These are phyloP conservation scores for Clitopilus hobsonii DNA, from an alignment of 768 basidiomycete genomes.

Conservation along the genomic window DNA sequence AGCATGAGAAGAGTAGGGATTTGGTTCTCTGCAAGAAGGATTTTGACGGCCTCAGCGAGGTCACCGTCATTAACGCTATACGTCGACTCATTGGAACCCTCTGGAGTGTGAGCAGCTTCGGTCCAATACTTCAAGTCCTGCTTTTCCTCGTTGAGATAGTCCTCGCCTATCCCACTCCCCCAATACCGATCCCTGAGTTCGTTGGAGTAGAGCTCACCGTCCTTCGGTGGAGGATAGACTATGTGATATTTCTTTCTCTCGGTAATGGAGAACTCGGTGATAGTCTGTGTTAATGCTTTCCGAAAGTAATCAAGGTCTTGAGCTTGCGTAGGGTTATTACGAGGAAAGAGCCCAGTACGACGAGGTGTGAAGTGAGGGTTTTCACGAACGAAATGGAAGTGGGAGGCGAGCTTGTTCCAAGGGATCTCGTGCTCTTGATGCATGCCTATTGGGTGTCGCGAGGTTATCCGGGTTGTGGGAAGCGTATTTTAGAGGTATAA, in stretches of 20 bases:
- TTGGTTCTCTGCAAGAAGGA: constrained; percentile 29
- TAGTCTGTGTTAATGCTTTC: constrained; percentile 19
- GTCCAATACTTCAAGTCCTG: too few species aligned
- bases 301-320: constrained; percentile 27
- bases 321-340: constrained; percentile 14
- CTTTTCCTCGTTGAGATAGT: neutral
- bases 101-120: constrained; percentile 16
- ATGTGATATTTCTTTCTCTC: constrained; percentile 29
- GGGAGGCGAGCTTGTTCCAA: constrained; percentile 28
- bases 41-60: constrained; percentile 29
- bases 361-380: constrained; percentile 20
- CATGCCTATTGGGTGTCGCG: too few species aligned
- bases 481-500: too few species aligned
- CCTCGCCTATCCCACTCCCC: neutral
- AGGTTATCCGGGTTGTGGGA: too few species aligned
- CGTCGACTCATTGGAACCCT: too few species aligned
- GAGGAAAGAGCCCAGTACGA: neutral
- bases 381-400: constrained; percentile 26
- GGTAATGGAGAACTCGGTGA: constrained; percentile 28
- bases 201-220: neutral
- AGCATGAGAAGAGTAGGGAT: constrained; percentile 27
- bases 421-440: constrained; percentile 37
- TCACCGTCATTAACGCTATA: too few species aligned
- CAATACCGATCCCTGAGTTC: constrained; percentile 12
- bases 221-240: constrained; percentile 27